These are phyloP conservation scores for Nectriaceae sp. DNA, from an alignment of 2,329 filamentous ascomycete genomes.

Conservation along the genomic window DNA sequence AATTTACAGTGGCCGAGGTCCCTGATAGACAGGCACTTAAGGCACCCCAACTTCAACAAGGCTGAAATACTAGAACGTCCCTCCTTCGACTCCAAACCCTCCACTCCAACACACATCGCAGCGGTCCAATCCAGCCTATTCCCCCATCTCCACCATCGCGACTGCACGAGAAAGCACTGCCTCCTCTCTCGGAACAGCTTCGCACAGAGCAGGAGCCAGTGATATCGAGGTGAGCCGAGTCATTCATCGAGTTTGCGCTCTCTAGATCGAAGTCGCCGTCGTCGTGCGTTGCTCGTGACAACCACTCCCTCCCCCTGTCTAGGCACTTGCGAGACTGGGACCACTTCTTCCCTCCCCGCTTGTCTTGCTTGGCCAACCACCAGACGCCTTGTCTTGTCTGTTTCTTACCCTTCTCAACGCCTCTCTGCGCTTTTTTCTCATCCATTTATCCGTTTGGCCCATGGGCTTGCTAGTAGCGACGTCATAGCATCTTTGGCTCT, in stretches of 20 bases:
- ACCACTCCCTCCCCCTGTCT: constrained; percentile 18
- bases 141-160: too few species aligned
- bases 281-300: constrained; percentile 33
- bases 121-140: too few species aligned
- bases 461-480: constrained; percentile 21
- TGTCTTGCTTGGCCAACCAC: constrained; percentile 24
- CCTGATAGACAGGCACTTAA: too few species aligned
- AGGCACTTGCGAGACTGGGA: constrained; percentile 22
- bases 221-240: constrained; percentile 35
- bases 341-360: constrained; percentile 27
- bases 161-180: neutral
- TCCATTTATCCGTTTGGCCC: constrained; percentile 15
- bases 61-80: too few species aligned
- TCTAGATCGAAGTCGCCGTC: constrained; percentile 9
- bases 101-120: too few species aligned
- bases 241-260: constrained; percentile 32
- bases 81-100: too few species aligned
- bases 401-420: constrained; percentile 11
- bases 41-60: too few species aligned
- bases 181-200: neutral
- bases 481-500: constrained; percentile 21
- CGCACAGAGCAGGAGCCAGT: constrained; percentile 16
- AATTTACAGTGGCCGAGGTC: neutral
- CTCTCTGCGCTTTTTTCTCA: constrained; percentile 12
- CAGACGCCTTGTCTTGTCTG: constrained; percentile 16